These are phyloP conservation scores for Trametes coccinea DNA, from an alignment of 768 basidiomycete species.

Conservation along the genomic window DNA sequence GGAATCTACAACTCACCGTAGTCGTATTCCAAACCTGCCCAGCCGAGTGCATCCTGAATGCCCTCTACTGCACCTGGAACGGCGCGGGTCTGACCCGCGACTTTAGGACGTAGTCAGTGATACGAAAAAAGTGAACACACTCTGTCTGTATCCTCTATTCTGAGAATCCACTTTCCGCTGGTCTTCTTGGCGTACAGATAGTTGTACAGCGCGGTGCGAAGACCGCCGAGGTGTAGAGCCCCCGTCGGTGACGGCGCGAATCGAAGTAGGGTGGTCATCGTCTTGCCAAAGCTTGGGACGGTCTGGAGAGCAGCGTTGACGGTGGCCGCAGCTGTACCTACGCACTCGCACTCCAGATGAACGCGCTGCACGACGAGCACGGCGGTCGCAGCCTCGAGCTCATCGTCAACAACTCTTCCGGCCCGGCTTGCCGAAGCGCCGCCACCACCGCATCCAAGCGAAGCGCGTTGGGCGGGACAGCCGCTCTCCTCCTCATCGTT, in stretches of 20 bases:
- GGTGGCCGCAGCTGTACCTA: too few relatives aligned
- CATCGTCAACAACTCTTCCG: too few relatives aligned
- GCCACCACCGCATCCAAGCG: too few relatives aligned
- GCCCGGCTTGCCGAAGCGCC: too few relatives aligned
- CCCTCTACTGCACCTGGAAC: slow-evolving; percentile 86
- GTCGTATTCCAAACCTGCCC: slow-evolving; percentile 93
- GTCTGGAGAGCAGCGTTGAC: too few relatives aligned
- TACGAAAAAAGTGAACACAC: slow-evolving; percentile 45
- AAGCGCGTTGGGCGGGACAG: too few relatives aligned
- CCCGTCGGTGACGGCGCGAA: slow-evolving; percentile 99
- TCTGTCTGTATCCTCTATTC: slow-evolving; percentile 94
- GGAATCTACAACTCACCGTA: slow-evolving; percentile 56
- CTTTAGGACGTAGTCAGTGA: neutral
- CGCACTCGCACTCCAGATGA: too few relatives aligned
- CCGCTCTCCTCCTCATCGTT: neutral
- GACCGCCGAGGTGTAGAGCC: slow-evolving; percentile 88
- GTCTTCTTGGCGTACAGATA: slow-evolving; percentile 80
- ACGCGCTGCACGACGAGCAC: too few relatives aligned
- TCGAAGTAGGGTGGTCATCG: slow-evolving; percentile 54
- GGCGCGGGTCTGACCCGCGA: slow-evolving; percentile 60
- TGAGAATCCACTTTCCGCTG: slow-evolving; percentile 86
- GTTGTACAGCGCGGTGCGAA: slow-evolving; percentile 93
- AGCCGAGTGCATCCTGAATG: slow-evolving; percentile 72
- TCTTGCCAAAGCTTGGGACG: too few relatives aligned
- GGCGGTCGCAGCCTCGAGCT: too few relatives aligned